phyloP scores from a whole-genome alignment of 176 grass and related monocot species.

The Juncus effusus region DNA sequence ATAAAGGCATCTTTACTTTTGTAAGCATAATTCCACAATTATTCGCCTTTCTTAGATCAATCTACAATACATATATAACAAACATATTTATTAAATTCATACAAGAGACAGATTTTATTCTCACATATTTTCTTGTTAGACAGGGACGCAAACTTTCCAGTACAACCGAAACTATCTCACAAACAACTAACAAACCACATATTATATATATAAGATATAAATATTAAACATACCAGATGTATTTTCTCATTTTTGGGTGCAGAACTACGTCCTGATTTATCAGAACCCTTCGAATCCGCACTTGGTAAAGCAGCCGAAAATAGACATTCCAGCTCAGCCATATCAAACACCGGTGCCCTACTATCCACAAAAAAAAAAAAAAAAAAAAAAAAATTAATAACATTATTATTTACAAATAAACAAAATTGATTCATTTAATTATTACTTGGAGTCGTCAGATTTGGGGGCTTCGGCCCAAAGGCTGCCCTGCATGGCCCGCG shows the following conservation, averaged over 20 bases:
- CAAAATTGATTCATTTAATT: neutral
- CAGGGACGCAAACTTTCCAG: too few relatives aligned
- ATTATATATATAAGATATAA: too few relatives aligned
- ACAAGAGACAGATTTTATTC: too few relatives aligned
- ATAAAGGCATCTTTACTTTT: slow-evolving; percentile 96
- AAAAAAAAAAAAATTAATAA: slow-evolving; percentile 8
- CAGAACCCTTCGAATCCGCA: slow-evolving; percentile 53
- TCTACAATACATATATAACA: slow-evolving; percentile 40
- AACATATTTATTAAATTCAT: neutral
- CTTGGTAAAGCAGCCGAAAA: slow-evolving; percentile 77
- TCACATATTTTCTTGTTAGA: too few relatives aligned
- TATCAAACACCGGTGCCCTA: slow-evolving; percentile 89
- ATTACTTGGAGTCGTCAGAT: slow-evolving; percentile 50
- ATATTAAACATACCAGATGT: slow-evolving; percentile 65
- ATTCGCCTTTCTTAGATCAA: slow-evolving; percentile 91
- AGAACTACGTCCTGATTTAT: slow-evolving; percentile 56
- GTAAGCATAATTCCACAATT: slow-evolving; percentile 99
- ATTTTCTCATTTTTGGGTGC: slow-evolving; percentile 82
- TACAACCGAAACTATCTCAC: too few relatives aligned
- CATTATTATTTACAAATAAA: too few relatives aligned
- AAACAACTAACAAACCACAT: too few relatives aligned
- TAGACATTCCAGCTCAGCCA: slow-evolving; percentile 92
- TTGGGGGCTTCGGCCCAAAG: slow-evolving; percentile 87
- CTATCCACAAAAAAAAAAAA: neutral
- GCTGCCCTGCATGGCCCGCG: slow-evolving; percentile 96